phyloP scores from a whole-genome alignment of 2,329 filamentous ascomycete genomes.

The Hymenoscyphus infarciens region DNA sequence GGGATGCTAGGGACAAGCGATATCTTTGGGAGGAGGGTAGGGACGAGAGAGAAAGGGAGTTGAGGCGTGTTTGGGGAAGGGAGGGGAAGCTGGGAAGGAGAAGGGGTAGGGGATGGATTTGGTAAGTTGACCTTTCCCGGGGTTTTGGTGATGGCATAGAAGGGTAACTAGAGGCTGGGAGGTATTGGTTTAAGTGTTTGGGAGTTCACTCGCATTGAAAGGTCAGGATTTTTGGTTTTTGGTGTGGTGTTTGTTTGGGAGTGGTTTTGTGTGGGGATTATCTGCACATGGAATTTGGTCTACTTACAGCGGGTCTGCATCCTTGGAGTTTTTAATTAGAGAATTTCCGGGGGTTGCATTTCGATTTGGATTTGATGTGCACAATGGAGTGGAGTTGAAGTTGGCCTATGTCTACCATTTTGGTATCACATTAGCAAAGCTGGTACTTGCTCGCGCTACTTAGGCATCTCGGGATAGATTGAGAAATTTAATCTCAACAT shows the following conservation, averaged over 20 bases:
- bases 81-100: conserved; percentile 10
- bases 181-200: background rate
- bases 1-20: background rate
- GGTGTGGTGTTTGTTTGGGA: background rate
- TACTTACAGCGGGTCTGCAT: too few species aligned
- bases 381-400: too few species aligned
- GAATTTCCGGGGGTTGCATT: background rate
- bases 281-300: too few species aligned
- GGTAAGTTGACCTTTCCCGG: background rate
- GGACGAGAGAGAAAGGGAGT: conserved; percentile 10
- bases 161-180: too few species aligned
- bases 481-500: too few species aligned
- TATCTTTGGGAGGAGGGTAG: conserved; percentile 10
- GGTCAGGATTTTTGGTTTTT: too few species aligned
- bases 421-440: background rate
- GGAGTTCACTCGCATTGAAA: background rate
- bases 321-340: background rate
- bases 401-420: background rate
- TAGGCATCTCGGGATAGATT: conserved; percentile 1
- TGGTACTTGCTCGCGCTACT: background rate
- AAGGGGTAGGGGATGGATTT: conserved; percentile 8
- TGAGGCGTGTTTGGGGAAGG: conserved; percentile 11
- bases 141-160: background rate
- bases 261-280: background rate
- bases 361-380: background rate